These are phyloP conservation scores for Fragosphaeria purpurea DNA, from an alignment of 2,329 filamentous ascomycete genomes.

Conservation along the genomic window DNA sequence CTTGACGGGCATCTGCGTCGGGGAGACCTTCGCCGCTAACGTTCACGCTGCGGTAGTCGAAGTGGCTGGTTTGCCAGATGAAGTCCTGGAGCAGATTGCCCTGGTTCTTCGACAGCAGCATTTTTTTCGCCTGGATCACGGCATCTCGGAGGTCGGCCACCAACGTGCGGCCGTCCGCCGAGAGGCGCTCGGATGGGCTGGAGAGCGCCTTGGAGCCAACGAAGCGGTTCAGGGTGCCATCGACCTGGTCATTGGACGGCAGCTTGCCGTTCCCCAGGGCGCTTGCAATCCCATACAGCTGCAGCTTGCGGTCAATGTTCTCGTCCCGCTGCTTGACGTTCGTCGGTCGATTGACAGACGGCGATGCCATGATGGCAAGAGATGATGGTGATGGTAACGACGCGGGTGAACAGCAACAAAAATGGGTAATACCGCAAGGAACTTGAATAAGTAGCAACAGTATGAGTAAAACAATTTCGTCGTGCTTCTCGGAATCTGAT, in stretches of 20 bases:
- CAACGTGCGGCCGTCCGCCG: slow-evolving; percentile 68
- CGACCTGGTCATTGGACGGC: slow-evolving; percentile 92
- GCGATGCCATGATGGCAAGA: slow-evolving; percentile 17
- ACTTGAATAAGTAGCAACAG: too few relatives aligned
- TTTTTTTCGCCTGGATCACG: slow-evolving; percentile 71
- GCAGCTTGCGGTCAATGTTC: slow-evolving; percentile 87
- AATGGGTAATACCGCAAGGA: too few relatives aligned
- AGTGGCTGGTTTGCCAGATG: slow-evolving; percentile 81
- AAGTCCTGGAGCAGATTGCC: slow-evolving; percentile 94
- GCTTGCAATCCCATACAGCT: slow-evolving; percentile 80
- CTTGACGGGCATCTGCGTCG: slow-evolving; percentile 69
- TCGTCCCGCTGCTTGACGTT: slow-evolving; percentile 68
- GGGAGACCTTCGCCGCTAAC: slow-evolving; percentile 57
- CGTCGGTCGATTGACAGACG: slow-evolving; percentile 59
- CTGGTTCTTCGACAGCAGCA: slow-evolving; percentile 88
- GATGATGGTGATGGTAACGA: neutral
- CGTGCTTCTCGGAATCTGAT: too few relatives aligned
- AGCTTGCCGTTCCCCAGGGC: slow-evolving; percentile 86
- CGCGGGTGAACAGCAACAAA: too few relatives aligned
- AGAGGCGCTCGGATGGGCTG: slow-evolving; percentile 66
- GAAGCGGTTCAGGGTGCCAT: slow-evolving; percentile 85
- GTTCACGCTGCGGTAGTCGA: slow-evolving; percentile 54
- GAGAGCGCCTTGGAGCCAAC: slow-evolving; percentile 60
- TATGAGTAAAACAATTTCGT: too few relatives aligned
- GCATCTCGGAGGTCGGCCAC: slow-evolving; percentile 69